Conservation (phyloP, 2,329 filamentous ascomycete species). For the Arthrinium puccinioides region DNA sequence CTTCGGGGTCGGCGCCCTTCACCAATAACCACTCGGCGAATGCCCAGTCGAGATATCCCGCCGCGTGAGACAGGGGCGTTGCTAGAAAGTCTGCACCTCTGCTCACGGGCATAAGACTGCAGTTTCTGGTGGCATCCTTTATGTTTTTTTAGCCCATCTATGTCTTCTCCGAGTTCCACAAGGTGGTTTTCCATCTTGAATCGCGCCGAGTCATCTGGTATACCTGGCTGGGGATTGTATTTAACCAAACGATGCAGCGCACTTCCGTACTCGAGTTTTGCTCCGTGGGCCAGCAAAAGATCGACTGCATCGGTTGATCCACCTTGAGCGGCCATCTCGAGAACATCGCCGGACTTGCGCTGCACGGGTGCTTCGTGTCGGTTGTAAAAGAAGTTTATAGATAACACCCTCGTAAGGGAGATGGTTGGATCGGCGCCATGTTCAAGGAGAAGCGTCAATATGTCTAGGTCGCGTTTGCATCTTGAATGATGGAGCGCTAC, state of each 20-base stretch:
- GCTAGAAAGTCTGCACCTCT: background rate
- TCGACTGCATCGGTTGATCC: background rate
- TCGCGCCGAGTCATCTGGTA: background rate
- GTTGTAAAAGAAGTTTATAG: background rate
- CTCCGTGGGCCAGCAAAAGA: constrained; percentile 1
- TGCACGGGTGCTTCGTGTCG: background rate
- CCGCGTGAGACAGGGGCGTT: constrained; percentile 1
- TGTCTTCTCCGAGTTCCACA: background rate
- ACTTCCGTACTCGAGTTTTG: constrained; percentile 1
- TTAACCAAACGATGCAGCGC: background rate
- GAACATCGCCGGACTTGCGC: background rate
- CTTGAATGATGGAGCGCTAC: background rate
- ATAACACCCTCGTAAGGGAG: background rate
- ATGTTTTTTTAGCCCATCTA: background rate
- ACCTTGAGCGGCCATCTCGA: background rate
- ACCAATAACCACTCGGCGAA: constrained; percentile 2
- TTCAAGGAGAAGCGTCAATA: background rate
- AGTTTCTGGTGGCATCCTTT: background rate
- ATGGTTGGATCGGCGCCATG: constrained; percentile 1
- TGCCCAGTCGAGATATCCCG: background rate
- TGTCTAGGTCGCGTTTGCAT: background rate
- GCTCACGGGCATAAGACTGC: background rate
- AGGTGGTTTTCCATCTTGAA: constrained; percentile 1
- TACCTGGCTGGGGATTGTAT: background rate
- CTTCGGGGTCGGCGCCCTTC: constrained; percentile 1